Evolutionary conservation across 345 rosid genomes (phyloP).

Genomic region (Tarenaya hassleriana): DNA sequence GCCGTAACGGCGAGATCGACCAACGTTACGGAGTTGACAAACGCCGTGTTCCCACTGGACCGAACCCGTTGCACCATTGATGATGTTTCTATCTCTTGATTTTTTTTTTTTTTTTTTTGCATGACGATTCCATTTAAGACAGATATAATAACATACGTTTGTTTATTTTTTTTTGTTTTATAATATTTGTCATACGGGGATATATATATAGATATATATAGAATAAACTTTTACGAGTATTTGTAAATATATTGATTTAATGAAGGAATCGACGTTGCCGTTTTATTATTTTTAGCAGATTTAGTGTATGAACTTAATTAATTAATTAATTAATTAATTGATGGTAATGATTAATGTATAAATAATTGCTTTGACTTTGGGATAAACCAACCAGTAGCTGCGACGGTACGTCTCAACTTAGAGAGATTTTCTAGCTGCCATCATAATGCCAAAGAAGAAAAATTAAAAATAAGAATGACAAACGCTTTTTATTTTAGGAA

Average conservation of each 20-base stretch:
- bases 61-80: slow-evolving; percentile 92
- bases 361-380: slow-evolving; percentile 33
- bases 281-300: slow-evolving; percentile 7
- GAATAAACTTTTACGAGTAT: too few relatives aligned
- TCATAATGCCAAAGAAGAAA: too few relatives aligned
- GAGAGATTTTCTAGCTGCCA: slow-evolving; percentile 23
- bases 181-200: background rate
- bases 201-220: slow-evolving; percentile 7
- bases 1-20: slow-evolving; percentile 47
- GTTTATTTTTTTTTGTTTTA: background rate
- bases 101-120: background rate
- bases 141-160: slow-evolving; percentile 14
- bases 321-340: slow-evolving; percentile 10
- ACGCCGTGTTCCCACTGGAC: slow-evolving; percentile 88
- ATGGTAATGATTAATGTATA: slow-evolving; percentile 25
- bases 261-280: slow-evolving; percentile 10
- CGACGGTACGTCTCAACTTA: slow-evolving; percentile 30
- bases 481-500: too few relatives aligned
- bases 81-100: slow-evolving; percentile 9
- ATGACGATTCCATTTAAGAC: slow-evolving; percentile 9
- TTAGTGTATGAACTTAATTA: background rate
- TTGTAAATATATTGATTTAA: slow-evolving; percentile 18
- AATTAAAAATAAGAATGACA: too few relatives aligned
- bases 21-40: slow-evolving; percentile 78
- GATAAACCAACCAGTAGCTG: slow-evolving; percentile 32